phyloP scores from a whole-genome alignment of 2,329 filamentous ascomycete species.

The Ophiostoma montium region DNA sequence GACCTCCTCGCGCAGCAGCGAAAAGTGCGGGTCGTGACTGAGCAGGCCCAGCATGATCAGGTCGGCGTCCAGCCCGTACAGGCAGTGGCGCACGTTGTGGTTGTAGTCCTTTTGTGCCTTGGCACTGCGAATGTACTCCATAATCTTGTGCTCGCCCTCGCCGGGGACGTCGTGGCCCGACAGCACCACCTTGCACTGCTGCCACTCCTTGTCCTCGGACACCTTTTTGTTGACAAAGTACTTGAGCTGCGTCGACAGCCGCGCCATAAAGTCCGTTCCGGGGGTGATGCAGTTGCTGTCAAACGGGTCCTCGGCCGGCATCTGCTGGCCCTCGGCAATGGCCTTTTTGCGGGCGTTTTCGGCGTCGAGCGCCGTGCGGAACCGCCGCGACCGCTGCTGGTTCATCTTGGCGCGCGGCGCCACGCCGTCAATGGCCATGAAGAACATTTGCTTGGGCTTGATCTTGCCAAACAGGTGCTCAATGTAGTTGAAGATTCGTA shows the following conservation, averaged over 20 bases:
- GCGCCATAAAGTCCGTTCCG: slow-evolving; percentile 94
- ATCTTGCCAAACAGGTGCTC: slow-evolving; percentile 98
- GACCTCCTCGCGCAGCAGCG: slow-evolving; percentile 89
- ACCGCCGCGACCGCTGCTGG: slow-evolving; percentile 88
- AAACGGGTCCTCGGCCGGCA: slow-evolving; percentile 91
- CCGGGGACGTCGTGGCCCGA: slow-evolving; percentile 96
- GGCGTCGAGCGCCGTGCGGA: slow-evolving; percentile 82
- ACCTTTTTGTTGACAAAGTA: slow-evolving; percentile 99
- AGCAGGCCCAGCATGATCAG: slow-evolving; percentile 96
- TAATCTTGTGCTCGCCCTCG: slow-evolving; percentile 98
- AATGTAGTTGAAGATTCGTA: slow-evolving; percentile 99
- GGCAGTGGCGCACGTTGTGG: slow-evolving; percentile 84
- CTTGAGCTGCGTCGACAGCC: slow-evolving; percentile 81
- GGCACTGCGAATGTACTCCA: slow-evolving; percentile 97
- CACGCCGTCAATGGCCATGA: slow-evolving; percentile 98
- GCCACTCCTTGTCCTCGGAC: slow-evolving; percentile 93
- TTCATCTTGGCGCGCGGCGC: slow-evolving; percentile 99
- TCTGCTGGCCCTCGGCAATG: slow-evolving; percentile 71
- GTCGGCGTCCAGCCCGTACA: slow-evolving; percentile 95
- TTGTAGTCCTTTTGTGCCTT: slow-evolving; percentile 92
- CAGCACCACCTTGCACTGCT: slow-evolving; percentile 87
- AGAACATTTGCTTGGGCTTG: slow-evolving; percentile 95
- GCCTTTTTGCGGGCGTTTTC: slow-evolving; percentile 89
- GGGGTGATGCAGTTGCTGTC: slow-evolving; percentile 99
- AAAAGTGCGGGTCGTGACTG: slow-evolving; percentile 97